Base-by-base conservation (phyloP, 2,329 filamentous ascomycete species). In the Hymenoscyphus occultus region DNA sequence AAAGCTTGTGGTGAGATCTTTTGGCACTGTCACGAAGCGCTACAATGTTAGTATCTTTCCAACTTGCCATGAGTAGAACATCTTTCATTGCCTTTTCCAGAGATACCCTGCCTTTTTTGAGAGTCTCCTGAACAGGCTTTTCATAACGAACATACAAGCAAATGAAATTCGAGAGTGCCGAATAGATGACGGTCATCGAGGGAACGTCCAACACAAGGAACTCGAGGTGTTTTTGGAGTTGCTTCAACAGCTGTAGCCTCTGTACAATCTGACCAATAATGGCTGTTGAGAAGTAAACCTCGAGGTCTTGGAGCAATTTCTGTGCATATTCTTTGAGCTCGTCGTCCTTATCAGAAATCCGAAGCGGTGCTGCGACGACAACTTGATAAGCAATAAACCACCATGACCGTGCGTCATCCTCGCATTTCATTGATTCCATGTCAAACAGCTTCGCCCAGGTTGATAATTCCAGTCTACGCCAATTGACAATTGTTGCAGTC, bases 331-430 rank as follows among this genome's bases (percentile, higher is more conserved):
- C 76, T 42, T 81, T 79, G 64, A 96, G 78, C 58, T 88, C 84
- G 28, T 84, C 78, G 0, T 81, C 82, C 31, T 84, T 82, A 64
- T 86, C 82, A 0, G 84, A 80, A 66, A 94, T 83, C 22, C 86
- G 84, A 62, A 91, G 81, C 0, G 93, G 90, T 2, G 88, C 89
- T 68, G 88, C 89, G 70, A 99, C 84, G 54, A 96, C 86, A 4
- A 90, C 92, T 77, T 98, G 92, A 73, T 97, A 99, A 0, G 94
- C 93, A 66, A 98, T 84, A 72, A 97, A 99, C 89, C 93, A 99
- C 95, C 95, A 99, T 16, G 90, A 89, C 71, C 88, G 89, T 2
- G 94, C 93, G 73, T 92, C 89, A 59, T 91, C 85, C 28, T 88
- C 82, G 71, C 89, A 93, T 72, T 90, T 92, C 62, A 86, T 83